Evolutionary conservation across 1,284 basidiomycete species (phyloP).

Genomic region (Flammula alnicola): DNA sequence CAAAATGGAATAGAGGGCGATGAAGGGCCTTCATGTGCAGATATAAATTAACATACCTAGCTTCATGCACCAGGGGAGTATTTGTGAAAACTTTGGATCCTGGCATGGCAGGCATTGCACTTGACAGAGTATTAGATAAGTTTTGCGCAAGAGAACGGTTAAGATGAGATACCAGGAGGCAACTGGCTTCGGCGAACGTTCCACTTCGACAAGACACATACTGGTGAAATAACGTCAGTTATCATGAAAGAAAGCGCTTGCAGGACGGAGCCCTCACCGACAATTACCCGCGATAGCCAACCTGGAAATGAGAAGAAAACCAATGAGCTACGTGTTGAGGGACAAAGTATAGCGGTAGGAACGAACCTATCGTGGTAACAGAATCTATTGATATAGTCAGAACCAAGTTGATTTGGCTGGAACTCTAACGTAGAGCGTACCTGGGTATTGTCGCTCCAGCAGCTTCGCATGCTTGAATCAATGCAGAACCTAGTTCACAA

Average conservation of each 20-base stretch:
- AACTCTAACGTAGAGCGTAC: slow-evolving; percentile 42
- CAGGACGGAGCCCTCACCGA: slow-evolving; percentile 57
- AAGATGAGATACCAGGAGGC: slow-evolving; percentile 70
- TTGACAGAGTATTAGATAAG: slow-evolving; percentile 30
- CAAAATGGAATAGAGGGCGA: too few relatives aligned
- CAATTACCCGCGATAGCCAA: slow-evolving; percentile 96
- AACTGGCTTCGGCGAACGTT: slow-evolving; percentile 93
- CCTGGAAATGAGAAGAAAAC: slow-evolving; percentile 40
- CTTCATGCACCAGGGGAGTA: slow-evolving; percentile 94
- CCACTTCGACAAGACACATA: slow-evolving; percentile 98
- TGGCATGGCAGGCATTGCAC: slow-evolving; percentile 98
- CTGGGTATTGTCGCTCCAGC: slow-evolving; percentile 80
- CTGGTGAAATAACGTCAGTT: too few relatives aligned
- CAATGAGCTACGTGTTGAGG: slow-evolving; percentile 9
- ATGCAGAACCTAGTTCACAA: slow-evolving; percentile 70
- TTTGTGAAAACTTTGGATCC: slow-evolving; percentile 97
- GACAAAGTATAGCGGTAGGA: slow-evolving; percentile 8
- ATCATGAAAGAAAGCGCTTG: too few relatives aligned
- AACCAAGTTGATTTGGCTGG: slow-evolving; percentile 16
- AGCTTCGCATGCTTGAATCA: slow-evolving; percentile 96
- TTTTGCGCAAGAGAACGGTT: background rate
- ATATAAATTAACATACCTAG: slow-evolving; percentile 59
- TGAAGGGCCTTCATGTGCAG: too few relatives aligned
- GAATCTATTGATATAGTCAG: slow-evolving; percentile 56
- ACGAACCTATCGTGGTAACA: slow-evolving; percentile 90